Conservation (phyloP, 371 early-diverging fungal species). For the Mucor plumbeus region DNA sequence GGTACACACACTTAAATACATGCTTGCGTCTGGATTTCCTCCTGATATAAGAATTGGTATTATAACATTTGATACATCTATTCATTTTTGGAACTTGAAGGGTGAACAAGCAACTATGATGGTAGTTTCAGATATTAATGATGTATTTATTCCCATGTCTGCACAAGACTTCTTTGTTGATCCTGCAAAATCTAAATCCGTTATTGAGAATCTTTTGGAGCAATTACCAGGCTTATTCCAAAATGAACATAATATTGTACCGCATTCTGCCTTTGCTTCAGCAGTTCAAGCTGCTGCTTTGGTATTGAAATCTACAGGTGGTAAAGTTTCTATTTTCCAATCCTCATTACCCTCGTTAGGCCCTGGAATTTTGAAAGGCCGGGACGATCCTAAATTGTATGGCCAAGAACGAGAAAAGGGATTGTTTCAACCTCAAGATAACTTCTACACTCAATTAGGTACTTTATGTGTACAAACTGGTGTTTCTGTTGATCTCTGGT, state of each 20-base stretch:
- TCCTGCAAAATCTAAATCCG: constrained; percentile 71
- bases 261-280: constrained; percentile 84
- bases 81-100: constrained; percentile 95
- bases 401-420: constrained; percentile 90
- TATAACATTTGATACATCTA: constrained; percentile 88
- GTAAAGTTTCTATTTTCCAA: constrained; percentile 86
- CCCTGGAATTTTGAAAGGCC: constrained; percentile 81
- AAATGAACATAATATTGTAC: constrained; percentile 60
- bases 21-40: constrained; percentile 61
- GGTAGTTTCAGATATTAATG: constrained; percentile 91
- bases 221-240: constrained; percentile 82
- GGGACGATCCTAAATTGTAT: constrained; percentile 88
- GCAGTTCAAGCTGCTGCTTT: constrained; percentile 77
- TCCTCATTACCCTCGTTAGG: constrained; percentile 85
- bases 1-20: constrained; percentile 66
- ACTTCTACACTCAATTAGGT: constrained; percentile 83
- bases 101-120: constrained; percentile 94
- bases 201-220: constrained; percentile 84
- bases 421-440: constrained; percentile 85
- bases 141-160: constrained; percentile 91
- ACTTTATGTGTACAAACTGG: constrained; percentile 80
- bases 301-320: constrained; percentile 83
- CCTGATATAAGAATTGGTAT: constrained; percentile 77
- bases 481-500: constrained; percentile 85
- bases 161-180: constrained; percentile 80